Evolutionary conservation across 495 filamentous ascomycete genomes (phyloP).

Genomic region (Venustampulla echinocandica): DNA sequence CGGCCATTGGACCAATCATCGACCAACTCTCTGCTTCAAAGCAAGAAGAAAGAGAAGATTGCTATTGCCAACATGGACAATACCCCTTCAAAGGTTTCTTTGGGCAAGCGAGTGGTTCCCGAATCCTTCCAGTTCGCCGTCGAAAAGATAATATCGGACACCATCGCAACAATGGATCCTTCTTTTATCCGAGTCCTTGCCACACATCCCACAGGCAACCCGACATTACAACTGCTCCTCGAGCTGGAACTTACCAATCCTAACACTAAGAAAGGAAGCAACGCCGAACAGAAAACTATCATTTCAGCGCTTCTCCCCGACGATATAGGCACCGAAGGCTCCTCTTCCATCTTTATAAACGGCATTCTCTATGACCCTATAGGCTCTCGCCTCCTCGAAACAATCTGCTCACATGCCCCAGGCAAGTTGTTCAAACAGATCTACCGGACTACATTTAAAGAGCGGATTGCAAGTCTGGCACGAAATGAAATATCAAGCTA

Average conservation of each 20-base stretch:
- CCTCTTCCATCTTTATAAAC: constrained; percentile 63
- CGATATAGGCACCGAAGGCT: constrained; percentile 48
- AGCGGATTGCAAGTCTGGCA: constrained; percentile 64
- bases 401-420: constrained; percentile 66
- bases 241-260: constrained; percentile 71
- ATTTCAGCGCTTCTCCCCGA: constrained; percentile 56
- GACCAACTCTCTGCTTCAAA: constrained; percentile 63
- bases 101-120: constrained; percentile 53
- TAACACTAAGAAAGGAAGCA: constrained; percentile 44
- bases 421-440: constrained; percentile 84
- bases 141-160: constrained; percentile 69
- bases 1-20: constrained; percentile 57
- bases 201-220: constrained; percentile 81
- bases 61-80: constrained; percentile 35
- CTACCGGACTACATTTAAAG: constrained; percentile 63
- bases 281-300: constrained; percentile 34
- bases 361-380: constrained; percentile 80
- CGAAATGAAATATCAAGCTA: constrained; percentile 87
- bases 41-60: constrained; percentile 83
- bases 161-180: constrained; percentile 58
- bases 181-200: constrained; percentile 71
- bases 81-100: constrained; percentile 27
- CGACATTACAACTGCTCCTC: constrained; percentile 76
- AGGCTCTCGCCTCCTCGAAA: constrained; percentile 83
- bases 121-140: constrained; percentile 65